Evolutionary conservation across 129 eudicot species (phyloP).

Genomic region (Logfia minima): DNA sequence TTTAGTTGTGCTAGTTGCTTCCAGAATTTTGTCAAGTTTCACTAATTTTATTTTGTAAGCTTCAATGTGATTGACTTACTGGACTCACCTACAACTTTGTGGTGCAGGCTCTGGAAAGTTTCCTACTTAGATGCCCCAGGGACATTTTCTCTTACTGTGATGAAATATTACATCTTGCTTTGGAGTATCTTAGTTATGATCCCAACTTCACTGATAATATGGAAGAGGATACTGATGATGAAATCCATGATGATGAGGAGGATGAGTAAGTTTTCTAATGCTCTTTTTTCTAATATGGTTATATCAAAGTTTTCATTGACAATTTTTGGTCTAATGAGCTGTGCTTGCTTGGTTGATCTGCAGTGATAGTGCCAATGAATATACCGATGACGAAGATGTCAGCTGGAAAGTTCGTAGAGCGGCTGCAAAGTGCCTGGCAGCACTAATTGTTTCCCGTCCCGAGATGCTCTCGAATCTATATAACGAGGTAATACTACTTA

Average conservation of each 20-base stretch:
- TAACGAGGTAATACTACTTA: conserved; percentile 57
- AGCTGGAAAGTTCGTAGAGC: conserved; percentile 99
- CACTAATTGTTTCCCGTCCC: conserved; percentile 86
- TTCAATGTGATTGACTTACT: conserved; percentile 6
- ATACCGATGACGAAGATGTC: conserved; percentile 93
- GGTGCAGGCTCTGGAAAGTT: conserved; percentile 89
- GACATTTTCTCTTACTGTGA: conserved; percentile 82
- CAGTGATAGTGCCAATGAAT: conserved; percentile 94
- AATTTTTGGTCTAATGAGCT: conserved; percentile 24
- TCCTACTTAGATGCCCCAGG: conserved; percentile 93
- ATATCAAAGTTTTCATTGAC: not conserved
- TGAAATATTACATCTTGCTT: conserved; percentile 73
- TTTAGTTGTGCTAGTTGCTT: not conserved
- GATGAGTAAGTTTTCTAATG: conserved; percentile 73
- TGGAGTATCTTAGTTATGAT: conserved; percentile 94
- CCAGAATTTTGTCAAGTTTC: not conserved
- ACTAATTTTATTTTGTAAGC: not conserved
- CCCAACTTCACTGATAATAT: conserved; percentile 98
- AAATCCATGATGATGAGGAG: conserved; percentile 74
- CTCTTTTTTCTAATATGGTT: not conserved
- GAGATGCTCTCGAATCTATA: conserved; percentile 86
- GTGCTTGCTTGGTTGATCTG: conserved; percentile 34
- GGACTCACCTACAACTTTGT: conserved; percentile 3
- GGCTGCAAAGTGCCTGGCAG: conserved; percentile 92
- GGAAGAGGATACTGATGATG: conserved; percentile 98